A percentile compares a stretch with the other conserved stretches of the same genome.
Conservation (phyloP, 441 rosid genomes). For the Gossypium gossypioides region DNA sequence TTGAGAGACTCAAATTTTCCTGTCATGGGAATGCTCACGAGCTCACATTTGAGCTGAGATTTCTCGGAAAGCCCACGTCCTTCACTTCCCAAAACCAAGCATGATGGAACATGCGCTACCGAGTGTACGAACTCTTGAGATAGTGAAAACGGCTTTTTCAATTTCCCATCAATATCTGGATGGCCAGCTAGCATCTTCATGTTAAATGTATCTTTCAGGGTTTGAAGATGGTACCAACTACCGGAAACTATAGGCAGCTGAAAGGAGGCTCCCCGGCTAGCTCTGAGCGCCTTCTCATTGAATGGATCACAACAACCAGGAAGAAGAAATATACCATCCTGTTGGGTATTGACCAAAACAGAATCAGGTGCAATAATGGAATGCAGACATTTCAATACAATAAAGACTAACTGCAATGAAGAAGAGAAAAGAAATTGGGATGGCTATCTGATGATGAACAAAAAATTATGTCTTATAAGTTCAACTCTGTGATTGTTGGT, state of each 20-base stretch:
- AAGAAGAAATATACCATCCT: slow-evolving; percentile 84
- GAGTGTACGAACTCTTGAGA: slow-evolving; percentile 39
- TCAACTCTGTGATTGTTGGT: not conserved
- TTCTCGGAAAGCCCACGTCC: slow-evolving; percentile 65
- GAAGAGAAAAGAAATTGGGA: not conserved
- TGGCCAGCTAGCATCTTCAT: slow-evolving; percentile 83
- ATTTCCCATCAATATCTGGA: slow-evolving; percentile 37
- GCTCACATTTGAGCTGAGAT: slow-evolving; percentile 46
- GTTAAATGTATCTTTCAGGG: slow-evolving; percentile 36
- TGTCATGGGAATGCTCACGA: slow-evolving; percentile 73
- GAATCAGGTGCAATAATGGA: not conserved
- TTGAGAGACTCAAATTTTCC: slow-evolving; percentile 77
- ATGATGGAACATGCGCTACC: slow-evolving; percentile 38
- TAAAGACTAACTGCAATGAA: not conserved
- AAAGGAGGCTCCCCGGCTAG: slow-evolving; percentile 89
- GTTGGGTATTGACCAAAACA: slow-evolving; percentile 1
- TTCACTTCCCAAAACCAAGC: slow-evolving; percentile 83
- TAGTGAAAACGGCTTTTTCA: slow-evolving; percentile 32
- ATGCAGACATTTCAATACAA: not conserved
- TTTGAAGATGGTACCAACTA: slow-evolving; percentile 54
- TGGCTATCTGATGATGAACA: not conserved
- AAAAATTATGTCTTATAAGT: not conserved
- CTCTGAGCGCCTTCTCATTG: slow-evolving; percentile 72
- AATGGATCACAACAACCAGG: slow-evolving; percentile 93
- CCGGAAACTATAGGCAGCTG: slow-evolving; percentile 76